A percentile compares a stretch with the other conserved stretches of the same genome.
Conservation (phyloP, 805 yeast species). For the Jamesozyma jinghongensis region DNA sequence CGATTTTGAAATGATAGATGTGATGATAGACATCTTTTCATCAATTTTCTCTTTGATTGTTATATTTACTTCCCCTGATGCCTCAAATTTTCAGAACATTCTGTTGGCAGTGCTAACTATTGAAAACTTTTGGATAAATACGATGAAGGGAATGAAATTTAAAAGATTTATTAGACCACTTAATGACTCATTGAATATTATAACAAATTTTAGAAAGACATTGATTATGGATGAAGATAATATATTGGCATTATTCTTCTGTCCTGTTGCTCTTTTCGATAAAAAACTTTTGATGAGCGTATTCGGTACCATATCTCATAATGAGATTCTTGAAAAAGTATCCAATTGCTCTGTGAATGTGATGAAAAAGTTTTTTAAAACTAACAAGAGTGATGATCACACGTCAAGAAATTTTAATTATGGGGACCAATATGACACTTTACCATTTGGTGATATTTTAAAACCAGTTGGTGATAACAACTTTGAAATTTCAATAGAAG, state of each 20-base stretch:
- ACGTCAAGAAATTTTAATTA: not conserved
- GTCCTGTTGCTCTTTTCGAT: constrained; percentile 5
- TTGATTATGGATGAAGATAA: constrained; percentile 3
- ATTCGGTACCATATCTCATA: constrained; percentile 3
- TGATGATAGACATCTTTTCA: constrained; percentile 2
- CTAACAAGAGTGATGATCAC: not conserved
- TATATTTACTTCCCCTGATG: constrained; percentile 5
- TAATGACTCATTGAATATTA: not conserved
- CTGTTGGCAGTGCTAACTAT: constrained; percentile 1
- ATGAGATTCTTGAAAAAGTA: constrained; percentile 5
- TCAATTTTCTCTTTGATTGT: constrained; percentile 1
- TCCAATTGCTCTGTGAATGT: constrained; percentile 1
- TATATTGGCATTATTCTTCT: constrained; percentile 7
- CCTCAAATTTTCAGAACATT: constrained; percentile 5
- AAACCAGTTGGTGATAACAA: not conserved
- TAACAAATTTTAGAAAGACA: not conserved
- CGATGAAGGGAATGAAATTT: not conserved
- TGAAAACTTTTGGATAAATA: constrained; percentile 3
- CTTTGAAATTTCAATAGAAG: not conserved
- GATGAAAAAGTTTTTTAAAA: constrained; percentile 3
- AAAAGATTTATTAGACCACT: constrained; percentile 4
- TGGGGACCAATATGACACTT: not conserved
- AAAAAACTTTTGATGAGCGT: not conserved
- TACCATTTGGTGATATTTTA: constrained; percentile 1
- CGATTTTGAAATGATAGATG: constrained; percentile 7